These are phyloP conservation scores for Paecilomyces fulvus DNA, from an alignment of 2,329 filamentous ascomycete genomes.

Conservation along the genomic window DNA sequence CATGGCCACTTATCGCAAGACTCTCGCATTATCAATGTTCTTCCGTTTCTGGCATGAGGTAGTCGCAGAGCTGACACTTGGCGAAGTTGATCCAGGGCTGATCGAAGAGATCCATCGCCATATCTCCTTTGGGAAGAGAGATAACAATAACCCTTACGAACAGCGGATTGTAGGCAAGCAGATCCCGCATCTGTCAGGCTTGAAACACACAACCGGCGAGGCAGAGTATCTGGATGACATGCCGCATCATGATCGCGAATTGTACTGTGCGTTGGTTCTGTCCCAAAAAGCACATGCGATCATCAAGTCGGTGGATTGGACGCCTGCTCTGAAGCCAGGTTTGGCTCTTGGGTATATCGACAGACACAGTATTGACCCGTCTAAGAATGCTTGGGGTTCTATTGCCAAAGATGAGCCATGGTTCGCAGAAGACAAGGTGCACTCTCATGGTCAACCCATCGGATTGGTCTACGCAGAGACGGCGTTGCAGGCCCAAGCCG, in stretches of 20 bases:
- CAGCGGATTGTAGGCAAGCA: slow-evolving; percentile 70
- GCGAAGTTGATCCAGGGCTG: slow-evolving; percentile 56
- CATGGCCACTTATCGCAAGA: slow-evolving; percentile 82
- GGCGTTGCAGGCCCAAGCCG: slow-evolving; percentile 61
- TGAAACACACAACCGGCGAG: slow-evolving; percentile 81
- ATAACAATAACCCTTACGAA: slow-evolving; percentile 60
- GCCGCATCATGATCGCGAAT: slow-evolving; percentile 66
- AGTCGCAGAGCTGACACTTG: slow-evolving; percentile 49
- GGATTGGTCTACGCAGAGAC: slow-evolving; percentile 71
- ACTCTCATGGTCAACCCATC: slow-evolving; percentile 74
- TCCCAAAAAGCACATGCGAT: slow-evolving; percentile 76
- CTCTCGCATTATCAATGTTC: slow-evolving; percentile 76
- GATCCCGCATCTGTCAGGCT: slow-evolving; percentile 69
- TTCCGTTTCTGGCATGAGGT: slow-evolving; percentile 88
- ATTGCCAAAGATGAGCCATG: slow-evolving; percentile 68
- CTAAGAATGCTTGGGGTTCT: slow-evolving; percentile 75
- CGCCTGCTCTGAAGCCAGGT: slow-evolving; percentile 62
- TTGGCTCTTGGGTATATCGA: slow-evolving; percentile 71
- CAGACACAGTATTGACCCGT: slow-evolving; percentile 61
- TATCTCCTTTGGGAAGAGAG: slow-evolving; percentile 67
- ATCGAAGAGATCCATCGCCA: slow-evolving; percentile 68
- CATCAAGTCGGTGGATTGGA: slow-evolving; percentile 64
- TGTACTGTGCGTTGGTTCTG: slow-evolving; percentile 71
- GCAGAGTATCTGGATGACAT: slow-evolving; percentile 89
- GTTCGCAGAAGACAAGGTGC: slow-evolving; percentile 74